phyloP scores from a whole-genome alignment of 148 eudicot genomes.

The Rhododendron ovatum region DNA sequence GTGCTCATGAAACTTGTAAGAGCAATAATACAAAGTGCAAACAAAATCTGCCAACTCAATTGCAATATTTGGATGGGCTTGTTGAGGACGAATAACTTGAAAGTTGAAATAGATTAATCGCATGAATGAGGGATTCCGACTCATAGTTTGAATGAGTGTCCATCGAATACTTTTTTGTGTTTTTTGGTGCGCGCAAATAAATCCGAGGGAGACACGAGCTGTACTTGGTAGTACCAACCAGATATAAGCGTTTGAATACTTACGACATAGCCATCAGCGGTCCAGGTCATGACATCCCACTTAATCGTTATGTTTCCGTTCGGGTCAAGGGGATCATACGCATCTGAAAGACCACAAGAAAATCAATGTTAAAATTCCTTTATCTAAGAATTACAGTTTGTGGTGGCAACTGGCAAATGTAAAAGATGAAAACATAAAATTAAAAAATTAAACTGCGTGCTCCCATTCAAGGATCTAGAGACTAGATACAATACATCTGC shows the following conservation, averaged over 20 bases:
- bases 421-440: background rate
- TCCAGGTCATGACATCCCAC: conserved; percentile 54
- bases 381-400: background rate
- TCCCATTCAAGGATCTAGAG: background rate
- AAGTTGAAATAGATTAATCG: no score
- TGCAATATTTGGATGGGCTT: background rate
- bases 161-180: background rate
- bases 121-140: background rate
- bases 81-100: background rate
- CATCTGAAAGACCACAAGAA: conserved; percentile 35
- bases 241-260: conserved; percentile 5
- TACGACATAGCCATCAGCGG: conserved; percentile 58
- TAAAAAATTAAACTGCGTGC: background rate
- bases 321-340: conserved; percentile 39
- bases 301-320: conserved; percentile 53
- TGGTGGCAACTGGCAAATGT: background rate
- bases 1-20: background rate
- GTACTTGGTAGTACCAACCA: background rate
- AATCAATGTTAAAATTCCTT: background rate
- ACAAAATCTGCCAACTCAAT: background rate
- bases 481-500: background rate
- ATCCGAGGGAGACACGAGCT: background rate
- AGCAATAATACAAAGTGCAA: background rate
- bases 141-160: background rate
- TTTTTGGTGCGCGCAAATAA: no score